Conservation (phyloP, 352 stramenopile genomes). For the Peronospora tabacina region DNA sequence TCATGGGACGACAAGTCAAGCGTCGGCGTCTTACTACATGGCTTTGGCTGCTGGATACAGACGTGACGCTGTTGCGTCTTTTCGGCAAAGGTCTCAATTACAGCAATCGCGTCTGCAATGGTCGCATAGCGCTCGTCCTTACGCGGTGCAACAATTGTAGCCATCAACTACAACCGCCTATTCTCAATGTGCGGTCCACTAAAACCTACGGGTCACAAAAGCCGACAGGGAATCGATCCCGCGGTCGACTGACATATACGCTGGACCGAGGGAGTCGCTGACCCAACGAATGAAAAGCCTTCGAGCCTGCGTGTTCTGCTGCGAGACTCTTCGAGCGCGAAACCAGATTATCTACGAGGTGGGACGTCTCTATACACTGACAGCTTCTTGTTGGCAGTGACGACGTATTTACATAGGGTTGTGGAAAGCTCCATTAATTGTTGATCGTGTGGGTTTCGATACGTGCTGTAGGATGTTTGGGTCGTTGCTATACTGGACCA, state of each 20-base stretch:
- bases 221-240: neutral
- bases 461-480: conserved; percentile 34
- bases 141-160: conserved; percentile 22
- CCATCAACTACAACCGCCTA: conserved; percentile 2
- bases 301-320: conserved; percentile 50
- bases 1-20: conserved; percentile 6
- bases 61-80: conserved; percentile 47
- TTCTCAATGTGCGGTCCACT: neutral
- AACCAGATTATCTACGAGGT: conserved; percentile 61
- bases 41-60: conserved; percentile 40
- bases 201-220: conserved; percentile 1
- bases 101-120: conserved; percentile 53
- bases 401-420: too few relatives aligned
- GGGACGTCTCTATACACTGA: neutral
- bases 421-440: neutral
- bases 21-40: conserved; percentile 4
- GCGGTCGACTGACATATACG: neutral
- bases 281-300: conserved; percentile 20
- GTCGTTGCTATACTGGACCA: conserved; percentile 57
- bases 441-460: too few relatives aligned
- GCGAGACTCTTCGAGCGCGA: conserved; percentile 33
- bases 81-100: conserved; percentile 51
- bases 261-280: neutral
- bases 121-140: conserved; percentile 60
- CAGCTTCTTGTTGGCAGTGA: too few relatives aligned